Evolutionary conservation across 108 stramenopile species (phyloP).

Genomic region (Skeletonema marinoi): DNA sequence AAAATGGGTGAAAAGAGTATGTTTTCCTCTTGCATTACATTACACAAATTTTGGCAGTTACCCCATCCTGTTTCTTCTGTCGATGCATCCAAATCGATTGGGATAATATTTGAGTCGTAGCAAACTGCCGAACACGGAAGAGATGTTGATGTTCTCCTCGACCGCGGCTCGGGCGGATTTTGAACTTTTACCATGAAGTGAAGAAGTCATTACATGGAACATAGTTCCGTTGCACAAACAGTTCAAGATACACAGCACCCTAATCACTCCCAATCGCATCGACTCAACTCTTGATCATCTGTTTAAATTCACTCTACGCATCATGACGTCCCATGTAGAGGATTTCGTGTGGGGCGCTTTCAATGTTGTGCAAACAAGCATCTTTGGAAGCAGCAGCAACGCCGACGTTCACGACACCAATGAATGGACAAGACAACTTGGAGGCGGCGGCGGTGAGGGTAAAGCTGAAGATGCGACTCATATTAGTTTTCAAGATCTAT

Average conservation of each 20-base stretch:
- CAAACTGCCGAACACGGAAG: too few species aligned
- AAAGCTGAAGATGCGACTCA: conserved; percentile 47
- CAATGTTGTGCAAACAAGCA: not conserved
- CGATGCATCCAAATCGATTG: too few species aligned
- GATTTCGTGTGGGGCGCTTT: conserved; percentile 1
- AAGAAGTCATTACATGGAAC: too few species aligned
- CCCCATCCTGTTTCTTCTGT: too few species aligned
- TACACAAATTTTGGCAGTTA: too few species aligned
- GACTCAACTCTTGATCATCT: not conserved
- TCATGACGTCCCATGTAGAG: conserved; percentile 1
- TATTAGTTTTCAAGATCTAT: conserved; percentile 73
- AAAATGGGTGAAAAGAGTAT: too few species aligned
- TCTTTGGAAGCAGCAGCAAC: not conserved
- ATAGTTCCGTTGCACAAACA: too few species aligned
- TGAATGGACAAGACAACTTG: conserved; percentile 3
- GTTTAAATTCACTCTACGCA: not conserved
- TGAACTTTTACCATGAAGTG: too few species aligned
- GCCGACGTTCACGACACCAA: not conserved
- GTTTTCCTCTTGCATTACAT: too few species aligned
- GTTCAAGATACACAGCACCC: not conserved
- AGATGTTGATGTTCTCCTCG: too few species aligned
- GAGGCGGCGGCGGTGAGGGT: conserved; percentile 5
- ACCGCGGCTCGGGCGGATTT: too few species aligned
- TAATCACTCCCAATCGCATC: not conserved
- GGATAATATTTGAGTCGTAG: too few species aligned